phyloP scores from a whole-genome alignment of 2,329 filamentous ascomycete genomes.

The Colletotrichum paranaense region DNA sequence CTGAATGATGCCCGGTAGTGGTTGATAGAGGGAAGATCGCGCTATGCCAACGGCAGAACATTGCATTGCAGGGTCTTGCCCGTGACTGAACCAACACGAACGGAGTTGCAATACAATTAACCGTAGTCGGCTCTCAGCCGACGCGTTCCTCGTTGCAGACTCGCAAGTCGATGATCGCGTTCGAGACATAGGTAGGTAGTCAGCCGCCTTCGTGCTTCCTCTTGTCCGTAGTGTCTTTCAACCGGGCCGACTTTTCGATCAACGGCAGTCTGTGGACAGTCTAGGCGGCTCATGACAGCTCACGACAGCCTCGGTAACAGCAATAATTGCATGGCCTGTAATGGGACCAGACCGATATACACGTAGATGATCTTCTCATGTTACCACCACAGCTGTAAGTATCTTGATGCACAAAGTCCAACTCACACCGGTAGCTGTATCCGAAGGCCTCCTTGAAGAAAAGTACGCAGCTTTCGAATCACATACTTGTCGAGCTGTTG shows the following conservation, averaged over 20 bases:
- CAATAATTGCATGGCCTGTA: neutral
- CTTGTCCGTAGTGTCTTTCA: no score
- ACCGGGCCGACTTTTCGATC: neutral
- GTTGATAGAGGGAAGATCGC: neutral
- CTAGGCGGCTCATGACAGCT: neutral
- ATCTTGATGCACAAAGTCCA: neutral
- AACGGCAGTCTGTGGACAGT: neutral
- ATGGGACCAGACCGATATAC: neutral
- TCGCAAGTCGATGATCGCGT: neutral
- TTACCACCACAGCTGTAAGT: neutral
- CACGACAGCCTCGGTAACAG: neutral
- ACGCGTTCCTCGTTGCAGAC: neutral
- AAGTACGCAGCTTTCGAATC: neutral
- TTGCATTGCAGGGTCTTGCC: neutral
- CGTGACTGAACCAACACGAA: slow-evolving; percentile 5
- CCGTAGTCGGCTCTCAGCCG: neutral
- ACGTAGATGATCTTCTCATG: neutral
- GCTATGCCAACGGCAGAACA: slow-evolving; percentile 2
- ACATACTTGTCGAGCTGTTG: slow-evolving; percentile 5
- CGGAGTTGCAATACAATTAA: neutral
- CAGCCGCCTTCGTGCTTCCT: neutral
- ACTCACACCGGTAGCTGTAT: neutral
- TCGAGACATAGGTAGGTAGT: neutral
- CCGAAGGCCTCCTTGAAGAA: neutral
- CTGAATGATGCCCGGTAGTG: slow-evolving; percentile 19